Conservation (phyloP, 768 basidiomycete genomes). For the Mycena venus region DNA sequence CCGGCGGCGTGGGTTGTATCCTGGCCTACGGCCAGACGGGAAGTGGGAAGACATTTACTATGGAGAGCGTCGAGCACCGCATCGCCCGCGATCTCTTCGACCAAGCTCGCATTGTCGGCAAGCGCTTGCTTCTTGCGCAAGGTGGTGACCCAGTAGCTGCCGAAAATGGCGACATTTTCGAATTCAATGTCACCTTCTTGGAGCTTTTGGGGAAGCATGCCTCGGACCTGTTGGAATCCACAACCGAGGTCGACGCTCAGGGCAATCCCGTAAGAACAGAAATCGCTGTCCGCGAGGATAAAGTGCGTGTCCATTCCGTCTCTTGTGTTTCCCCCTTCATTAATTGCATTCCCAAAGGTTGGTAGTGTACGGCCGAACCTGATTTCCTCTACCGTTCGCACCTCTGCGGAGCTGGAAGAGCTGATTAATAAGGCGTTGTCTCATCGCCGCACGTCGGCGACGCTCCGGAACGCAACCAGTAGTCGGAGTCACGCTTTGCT, state of each 20-base stretch:
- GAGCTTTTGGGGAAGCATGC: conserved; percentile 49
- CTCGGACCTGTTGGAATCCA: conserved; percentile 44
- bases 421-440: conserved; percentile 44
- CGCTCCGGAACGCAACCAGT: conserved; percentile 45
- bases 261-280: conserved; percentile 44
- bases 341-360: conserved; percentile 14
- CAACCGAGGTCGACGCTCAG: conserved; percentile 37
- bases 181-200: conserved; percentile 49
- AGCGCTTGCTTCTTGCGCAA: conserved; percentile 36
- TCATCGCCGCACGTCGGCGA: conserved; percentile 47
- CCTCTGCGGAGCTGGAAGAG: conserved; percentile 46
- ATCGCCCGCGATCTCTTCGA: conserved; percentile 50
- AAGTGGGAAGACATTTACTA: conserved; percentile 49
- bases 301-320: conserved; percentile 33
- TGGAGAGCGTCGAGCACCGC: conserved; percentile 49
- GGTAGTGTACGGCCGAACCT: conserved; percentile 47
- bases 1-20: conserved; percentile 47
- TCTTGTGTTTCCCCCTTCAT: background rate
- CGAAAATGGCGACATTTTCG: conserved; percentile 40
- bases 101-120: conserved; percentile 35
- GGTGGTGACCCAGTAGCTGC: background rate
- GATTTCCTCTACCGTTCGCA: conserved; percentile 39
- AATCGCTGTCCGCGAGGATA: conserved; percentile 47
- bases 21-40: conserved; percentile 51
- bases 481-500: conserved; percentile 51